Percentiles rank a stretch among this genome's conserved stretches.
These are phyloP conservation scores for Penicillium malachiteum DNA, from an alignment of 495 filamentous ascomycete genomes.

Conservation along the genomic window DNA sequence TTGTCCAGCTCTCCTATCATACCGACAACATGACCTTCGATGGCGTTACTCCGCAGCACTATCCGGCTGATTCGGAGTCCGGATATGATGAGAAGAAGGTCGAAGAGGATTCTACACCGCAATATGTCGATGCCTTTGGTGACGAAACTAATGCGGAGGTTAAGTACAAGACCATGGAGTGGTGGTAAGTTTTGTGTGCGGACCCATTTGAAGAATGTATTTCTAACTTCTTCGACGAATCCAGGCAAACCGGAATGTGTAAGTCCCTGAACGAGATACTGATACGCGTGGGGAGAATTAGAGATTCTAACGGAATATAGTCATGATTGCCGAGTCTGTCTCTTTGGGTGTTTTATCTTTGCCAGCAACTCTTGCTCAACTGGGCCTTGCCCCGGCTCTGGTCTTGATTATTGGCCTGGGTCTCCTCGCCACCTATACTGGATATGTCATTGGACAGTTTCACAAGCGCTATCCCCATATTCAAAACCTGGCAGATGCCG, in stretches of 20 bases:
- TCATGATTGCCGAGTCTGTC: constrained; percentile 66
- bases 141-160: constrained; percentile 38
- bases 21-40: constrained; percentile 20
- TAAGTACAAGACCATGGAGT: constrained; percentile 44
- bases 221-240: background rate
- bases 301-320: constrained; percentile 14
- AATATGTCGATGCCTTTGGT: constrained; percentile 36
- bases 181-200: constrained; percentile 33
- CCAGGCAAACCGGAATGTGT: constrained; percentile 35
- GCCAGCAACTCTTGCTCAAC: constrained; percentile 55
- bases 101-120: constrained; percentile 7
- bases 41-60: constrained; percentile 13
- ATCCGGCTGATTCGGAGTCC: constrained; percentile 20
- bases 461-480: constrained; percentile 47
- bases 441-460: constrained; percentile 35
- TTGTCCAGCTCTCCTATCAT: background rate
- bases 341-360: constrained; percentile 61
- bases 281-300: background rate
- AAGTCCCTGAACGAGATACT: constrained; percentile 2
- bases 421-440: constrained; percentile 57
- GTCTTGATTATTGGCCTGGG: constrained; percentile 59
- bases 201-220: background rate
- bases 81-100: constrained; percentile 23
- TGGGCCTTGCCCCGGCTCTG: constrained; percentile 56
- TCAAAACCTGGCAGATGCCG: constrained; percentile 72